A percentile compares a stretch with the other conserved stretches of the same genome.
phyloP scores from a whole-genome alignment of 495 filamentous ascomycete genomes.

The Amniculicola lignicola region DNA sequence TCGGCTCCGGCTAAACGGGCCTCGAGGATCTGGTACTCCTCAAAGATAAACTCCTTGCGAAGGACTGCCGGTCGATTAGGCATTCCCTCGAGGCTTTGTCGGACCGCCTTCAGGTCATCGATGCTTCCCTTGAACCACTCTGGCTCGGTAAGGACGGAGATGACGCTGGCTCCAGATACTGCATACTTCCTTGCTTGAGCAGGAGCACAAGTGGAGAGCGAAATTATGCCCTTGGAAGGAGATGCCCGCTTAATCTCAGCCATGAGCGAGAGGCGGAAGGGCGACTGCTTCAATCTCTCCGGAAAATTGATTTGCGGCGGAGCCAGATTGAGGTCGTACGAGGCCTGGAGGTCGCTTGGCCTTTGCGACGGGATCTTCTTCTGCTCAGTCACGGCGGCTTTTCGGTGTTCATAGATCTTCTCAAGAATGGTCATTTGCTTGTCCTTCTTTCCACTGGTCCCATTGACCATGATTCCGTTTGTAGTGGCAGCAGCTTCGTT shows the following conservation, averaged over 20 bases:
- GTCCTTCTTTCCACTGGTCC: constrained; percentile 23
- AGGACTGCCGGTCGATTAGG: constrained; percentile 87
- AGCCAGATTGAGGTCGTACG: constrained; percentile 76
- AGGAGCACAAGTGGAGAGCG: constrained; percentile 79
- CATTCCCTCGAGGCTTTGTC: constrained; percentile 83
- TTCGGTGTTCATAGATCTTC: constrained; percentile 84
- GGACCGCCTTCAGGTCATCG: constrained; percentile 85
- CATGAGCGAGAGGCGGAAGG: constrained; percentile 80
- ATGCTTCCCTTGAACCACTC: constrained; percentile 99
- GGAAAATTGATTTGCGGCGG: constrained; percentile 84
- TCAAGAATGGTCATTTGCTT: constrained; percentile 83
- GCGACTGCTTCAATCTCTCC: constrained; percentile 71
- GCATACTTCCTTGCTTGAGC: constrained; percentile 90
- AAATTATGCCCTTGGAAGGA: constrained; percentile 93
- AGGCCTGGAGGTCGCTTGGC: constrained; percentile 78
- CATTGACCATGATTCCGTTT: constrained; percentile 13
- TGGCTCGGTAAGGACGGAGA: constrained; percentile 95
- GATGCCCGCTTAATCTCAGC: constrained; percentile 97
- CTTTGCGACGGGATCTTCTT: constrained; percentile 82
- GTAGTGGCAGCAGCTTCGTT: constrained; percentile 34
- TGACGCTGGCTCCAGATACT: constrained; percentile 88
- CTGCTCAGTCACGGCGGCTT: constrained; percentile 71
- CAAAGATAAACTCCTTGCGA: constrained; percentile 96
- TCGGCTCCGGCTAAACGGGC: constrained; percentile 91
- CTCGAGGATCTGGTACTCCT: constrained; percentile 97